phyloP scores from a whole-genome alignment of 1,284 basidiomycete genomes.

The Thecaphora frezii region DNA sequence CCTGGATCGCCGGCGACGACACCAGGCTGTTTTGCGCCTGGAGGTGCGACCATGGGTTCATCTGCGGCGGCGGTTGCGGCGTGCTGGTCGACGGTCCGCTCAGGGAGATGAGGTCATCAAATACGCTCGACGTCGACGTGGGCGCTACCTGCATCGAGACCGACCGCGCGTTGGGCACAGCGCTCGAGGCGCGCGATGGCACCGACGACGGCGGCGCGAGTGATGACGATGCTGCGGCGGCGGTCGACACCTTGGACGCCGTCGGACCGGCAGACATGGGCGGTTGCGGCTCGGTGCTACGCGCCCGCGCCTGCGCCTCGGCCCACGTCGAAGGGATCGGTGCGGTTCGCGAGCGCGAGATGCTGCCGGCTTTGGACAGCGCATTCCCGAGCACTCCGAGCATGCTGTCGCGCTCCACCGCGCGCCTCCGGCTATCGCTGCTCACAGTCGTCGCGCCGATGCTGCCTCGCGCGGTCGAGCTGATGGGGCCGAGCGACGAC shows the following conservation, averaged over 20 bases:
- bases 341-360: slow-evolving; percentile 36
- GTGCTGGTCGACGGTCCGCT: slow-evolving; percentile 10
- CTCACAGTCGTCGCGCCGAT: slow-evolving; percentile 2
- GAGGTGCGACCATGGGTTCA: slow-evolving; percentile 34
- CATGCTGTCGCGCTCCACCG: not conserved
- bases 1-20: slow-evolving; percentile 24
- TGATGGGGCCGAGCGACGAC: no score
- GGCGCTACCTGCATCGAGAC: not conserved
- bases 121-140: slow-evolving; percentile 29
- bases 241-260: slow-evolving; percentile 5
- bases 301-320: slow-evolving; percentile 29
- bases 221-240: not conserved
- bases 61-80: slow-evolving; percentile 30
- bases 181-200: slow-evolving; percentile 23
- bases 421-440: not conserved
- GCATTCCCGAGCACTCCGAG: not conserved
- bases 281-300: slow-evolving; percentile 15
- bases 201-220: slow-evolving; percentile 9
- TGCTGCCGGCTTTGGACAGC: slow-evolving; percentile 17
- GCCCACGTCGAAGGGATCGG: slow-evolving; percentile 43
- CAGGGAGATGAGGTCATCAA: slow-evolving; percentile 40
- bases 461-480: no score
- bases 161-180: slow-evolving; percentile 1
- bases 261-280: slow-evolving; percentile 8
- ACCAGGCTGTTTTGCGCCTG: slow-evolving; percentile 35